A percentile compares a stretch with the other conserved stretches of the same genome.
phyloP scores from a whole-genome alignment of 176 grass and related monocot species.

The Thalia dealbata region DNA sequence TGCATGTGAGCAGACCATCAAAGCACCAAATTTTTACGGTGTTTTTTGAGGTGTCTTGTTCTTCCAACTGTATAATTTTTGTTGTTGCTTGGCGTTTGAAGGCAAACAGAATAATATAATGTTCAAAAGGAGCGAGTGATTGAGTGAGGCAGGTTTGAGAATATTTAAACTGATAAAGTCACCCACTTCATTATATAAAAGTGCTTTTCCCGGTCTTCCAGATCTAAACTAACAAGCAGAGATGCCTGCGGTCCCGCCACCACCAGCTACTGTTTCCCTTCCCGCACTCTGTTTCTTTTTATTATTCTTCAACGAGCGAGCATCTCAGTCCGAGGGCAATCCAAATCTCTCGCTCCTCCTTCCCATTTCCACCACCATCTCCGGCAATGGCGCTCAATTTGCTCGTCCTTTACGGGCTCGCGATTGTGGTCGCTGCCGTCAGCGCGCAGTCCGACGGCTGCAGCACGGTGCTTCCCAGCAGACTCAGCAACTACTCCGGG shows the following conservation, averaged over 20 bases:
- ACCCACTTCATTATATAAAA: not conserved
- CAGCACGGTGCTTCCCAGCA: slow-evolving; percentile 29
- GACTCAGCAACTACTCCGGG: slow-evolving; percentile 59
- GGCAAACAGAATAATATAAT: too few species aligned
- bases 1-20: too few species aligned
- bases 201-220: not conserved
- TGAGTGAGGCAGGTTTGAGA: not conserved
- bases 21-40: too few species aligned
- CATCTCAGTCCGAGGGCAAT: too few species aligned
- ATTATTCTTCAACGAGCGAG: too few species aligned
- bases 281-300: too few species aligned
- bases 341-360: not conserved
- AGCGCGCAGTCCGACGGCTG: slow-evolving; percentile 47
- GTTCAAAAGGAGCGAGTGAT: not conserved
- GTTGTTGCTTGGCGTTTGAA: too few species aligned
- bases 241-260: not conserved
- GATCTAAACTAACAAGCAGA: not conserved
- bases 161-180: not conserved
- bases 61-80: too few species aligned
- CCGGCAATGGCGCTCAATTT: slow-evolving; percentile 28
- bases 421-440: slow-evolving; percentile 18
- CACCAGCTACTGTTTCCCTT: not conserved
- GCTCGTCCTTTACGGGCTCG: slow-evolving; percentile 26
- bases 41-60: too few species aligned
- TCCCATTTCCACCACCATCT: not conserved